phyloP scores from a whole-genome alignment of 2,329 filamentous ascomycete species.

The Aureobasidium mangrovei region DNA sequence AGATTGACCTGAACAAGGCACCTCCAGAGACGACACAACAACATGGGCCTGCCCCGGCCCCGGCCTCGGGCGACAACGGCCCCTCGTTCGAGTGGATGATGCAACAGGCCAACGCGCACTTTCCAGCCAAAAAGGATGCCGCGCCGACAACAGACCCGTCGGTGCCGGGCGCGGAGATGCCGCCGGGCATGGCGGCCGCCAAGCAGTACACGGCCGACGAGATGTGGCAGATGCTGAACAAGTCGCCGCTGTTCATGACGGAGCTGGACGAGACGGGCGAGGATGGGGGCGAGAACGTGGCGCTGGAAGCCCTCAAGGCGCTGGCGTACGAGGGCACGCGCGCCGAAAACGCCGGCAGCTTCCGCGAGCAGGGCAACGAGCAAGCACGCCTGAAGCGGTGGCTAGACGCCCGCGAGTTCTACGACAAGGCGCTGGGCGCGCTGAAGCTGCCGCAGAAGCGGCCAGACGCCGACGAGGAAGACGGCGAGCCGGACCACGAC shows the following conservation, averaged over 20 bases:
- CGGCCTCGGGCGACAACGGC: constrained; percentile 27
- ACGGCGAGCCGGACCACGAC: constrained; percentile 34
- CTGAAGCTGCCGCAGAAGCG: constrained; percentile 53
- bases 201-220: constrained; percentile 51
- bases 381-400: constrained; percentile 65
- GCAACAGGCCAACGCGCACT: constrained; percentile 7
- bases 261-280: constrained; percentile 56
- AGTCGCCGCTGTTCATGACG: constrained; percentile 90
- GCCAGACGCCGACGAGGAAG: constrained; percentile 33
- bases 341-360: constrained; percentile 70
- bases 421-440: constrained; percentile 73
- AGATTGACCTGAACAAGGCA: constrained; percentile 32
- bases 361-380: constrained; percentile 90
- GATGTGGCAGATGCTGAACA: constrained; percentile 56
- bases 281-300: constrained; percentile 63
- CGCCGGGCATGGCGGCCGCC: constrained; percentile 50
- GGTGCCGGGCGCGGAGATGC: constrained; percentile 38
- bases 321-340: constrained; percentile 88
- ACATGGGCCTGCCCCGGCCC: constrained; percentile 18
- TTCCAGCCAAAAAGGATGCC: constrained; percentile 15
- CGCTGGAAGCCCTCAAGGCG: constrained; percentile 79
- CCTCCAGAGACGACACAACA: constrained; percentile 15
- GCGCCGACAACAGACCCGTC: constrained; percentile 15
- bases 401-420: constrained; percentile 83
- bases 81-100: constrained; percentile 25